These are phyloP conservation scores for Elaeis oleifera DNA, from an alignment of 202 grass and related monocot species.

Conservation along the genomic window DNA sequence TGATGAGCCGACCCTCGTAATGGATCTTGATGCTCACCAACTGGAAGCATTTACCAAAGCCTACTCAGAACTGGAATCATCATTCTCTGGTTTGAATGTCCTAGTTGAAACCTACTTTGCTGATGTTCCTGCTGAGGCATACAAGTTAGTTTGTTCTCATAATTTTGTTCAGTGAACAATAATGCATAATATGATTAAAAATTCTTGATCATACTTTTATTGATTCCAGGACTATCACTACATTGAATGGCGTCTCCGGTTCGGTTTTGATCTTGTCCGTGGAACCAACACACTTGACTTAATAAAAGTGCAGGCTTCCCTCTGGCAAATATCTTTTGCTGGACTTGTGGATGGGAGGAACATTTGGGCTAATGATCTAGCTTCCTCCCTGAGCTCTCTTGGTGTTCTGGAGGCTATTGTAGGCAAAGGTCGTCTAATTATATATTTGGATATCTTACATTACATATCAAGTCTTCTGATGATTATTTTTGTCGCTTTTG, in stretches of 20 bases:
- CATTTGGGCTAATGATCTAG: constrained; percentile 91
- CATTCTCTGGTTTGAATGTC: constrained; percentile 3
- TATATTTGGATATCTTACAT: not conserved
- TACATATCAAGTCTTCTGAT: not conserved
- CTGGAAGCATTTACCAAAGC: constrained; percentile 5
- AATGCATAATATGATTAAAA: not conserved
- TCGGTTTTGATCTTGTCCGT: constrained; percentile 84
- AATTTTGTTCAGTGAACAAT: constrained; percentile 1
- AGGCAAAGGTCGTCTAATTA: constrained; percentile 62
- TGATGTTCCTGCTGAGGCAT: constrained; percentile 2
- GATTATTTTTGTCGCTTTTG: not conserved
- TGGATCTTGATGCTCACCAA: constrained; percentile 7
- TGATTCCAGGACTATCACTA: constrained; percentile 60
- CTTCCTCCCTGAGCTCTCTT: constrained; percentile 62
- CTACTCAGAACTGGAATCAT: constrained; percentile 2
- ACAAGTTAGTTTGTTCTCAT: constrained; percentile 1
- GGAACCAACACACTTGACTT: constrained; percentile 78
- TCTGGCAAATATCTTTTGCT: constrained; percentile 82
- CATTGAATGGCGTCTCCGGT: constrained; percentile 59
- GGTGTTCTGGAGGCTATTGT: constrained; percentile 62
- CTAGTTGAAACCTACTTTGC: constrained; percentile 8
- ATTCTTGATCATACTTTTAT: not conserved
- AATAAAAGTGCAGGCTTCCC: constrained; percentile 51
- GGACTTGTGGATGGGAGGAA: constrained; percentile 94
- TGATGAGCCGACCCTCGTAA: constrained; percentile 2